Conservation (phyloP, 2,329 filamentous ascomycete species). For the Hypoxylon sp. region DNA sequence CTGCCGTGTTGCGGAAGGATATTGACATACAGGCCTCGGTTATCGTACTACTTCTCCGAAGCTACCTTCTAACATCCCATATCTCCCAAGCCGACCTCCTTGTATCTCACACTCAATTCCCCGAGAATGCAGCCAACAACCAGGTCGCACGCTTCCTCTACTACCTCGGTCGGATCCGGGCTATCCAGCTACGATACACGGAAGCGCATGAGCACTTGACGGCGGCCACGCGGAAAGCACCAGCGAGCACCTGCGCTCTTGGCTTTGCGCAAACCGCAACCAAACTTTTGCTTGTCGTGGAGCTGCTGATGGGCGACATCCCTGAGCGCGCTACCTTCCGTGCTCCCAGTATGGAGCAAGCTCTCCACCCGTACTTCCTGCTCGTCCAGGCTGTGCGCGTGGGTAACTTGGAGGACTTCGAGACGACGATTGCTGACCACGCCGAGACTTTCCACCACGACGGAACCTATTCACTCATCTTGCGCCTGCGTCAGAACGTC, state of each 20-base stretch:
- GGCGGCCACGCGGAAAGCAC: conserved; percentile 94
- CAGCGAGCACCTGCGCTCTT: conserved; percentile 87
- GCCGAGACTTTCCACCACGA: conserved; percentile 90
- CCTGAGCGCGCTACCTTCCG: conserved; percentile 96
- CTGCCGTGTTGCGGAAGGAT: conserved; percentile 96
- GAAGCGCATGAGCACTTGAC: conserved; percentile 96
- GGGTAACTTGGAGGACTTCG: conserved; percentile 94
- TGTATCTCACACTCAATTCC: conserved; percentile 96
- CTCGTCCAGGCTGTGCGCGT: conserved; percentile 96
- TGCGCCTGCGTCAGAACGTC: conserved; percentile 96
- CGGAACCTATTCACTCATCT: conserved; percentile 93
- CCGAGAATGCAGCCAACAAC: conserved; percentile 94
- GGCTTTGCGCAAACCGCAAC: conserved; percentile 97
- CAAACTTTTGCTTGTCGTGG: conserved; percentile 96
- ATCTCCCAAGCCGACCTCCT: conserved; percentile 97
- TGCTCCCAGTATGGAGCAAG: conserved; percentile 85
- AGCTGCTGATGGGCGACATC: conserved; percentile 98
- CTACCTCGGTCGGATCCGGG: conserved; percentile 95
- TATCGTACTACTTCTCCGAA: conserved; percentile 93
- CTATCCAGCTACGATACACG: conserved; percentile 96
- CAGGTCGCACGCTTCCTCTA: conserved; percentile 98
- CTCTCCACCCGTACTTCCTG: conserved; percentile 92
- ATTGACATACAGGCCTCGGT: conserved; percentile 97
- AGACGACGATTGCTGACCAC: conserved; percentile 86
- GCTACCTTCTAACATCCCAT: conserved; percentile 95